Conservation (phyloP, 2,329 filamentous ascomycete genomes). For the Calycina herbarum region DNA sequence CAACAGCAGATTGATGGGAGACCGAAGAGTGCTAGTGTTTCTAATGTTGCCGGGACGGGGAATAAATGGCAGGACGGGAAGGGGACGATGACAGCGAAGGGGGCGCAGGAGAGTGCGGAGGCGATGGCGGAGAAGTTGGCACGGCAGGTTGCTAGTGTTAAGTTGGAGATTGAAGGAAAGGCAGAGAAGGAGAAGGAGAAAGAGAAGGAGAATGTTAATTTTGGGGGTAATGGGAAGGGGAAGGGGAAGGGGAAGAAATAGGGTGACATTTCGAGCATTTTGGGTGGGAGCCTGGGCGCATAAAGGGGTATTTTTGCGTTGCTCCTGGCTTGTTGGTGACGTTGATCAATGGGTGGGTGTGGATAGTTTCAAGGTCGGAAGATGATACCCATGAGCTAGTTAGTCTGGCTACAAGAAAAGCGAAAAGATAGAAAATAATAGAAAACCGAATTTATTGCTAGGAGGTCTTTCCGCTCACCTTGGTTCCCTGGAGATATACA, state of each 20-base stretch:
- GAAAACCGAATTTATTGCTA: no score
- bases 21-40: slow-evolving; percentile 1
- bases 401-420: neutral
- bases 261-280: neutral
- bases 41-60: neutral
- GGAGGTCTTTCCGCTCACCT: no score
- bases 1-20: slow-evolving; percentile 5
- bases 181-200: slow-evolving; percentile 6
- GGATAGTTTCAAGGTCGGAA: neutral
- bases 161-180: neutral
- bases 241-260: slow-evolving; percentile 13
- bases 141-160: slow-evolving; percentile 5
- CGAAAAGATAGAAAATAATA: neutral
- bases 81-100: neutral
- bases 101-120: slow-evolving; percentile 5
- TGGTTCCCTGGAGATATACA: no score
- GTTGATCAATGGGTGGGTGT: neutral
- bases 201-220: neutral
- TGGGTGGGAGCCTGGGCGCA: neutral
- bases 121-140: slow-evolving; percentile 11
- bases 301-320: neutral
- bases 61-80: neutral
- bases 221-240: slow-evolving; percentile 10
- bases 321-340: neutral
- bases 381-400: neutral